Base-by-base conservation (phyloP, 2,329 filamentous ascomycete species). In the Fusarium nematophilum region DNA sequence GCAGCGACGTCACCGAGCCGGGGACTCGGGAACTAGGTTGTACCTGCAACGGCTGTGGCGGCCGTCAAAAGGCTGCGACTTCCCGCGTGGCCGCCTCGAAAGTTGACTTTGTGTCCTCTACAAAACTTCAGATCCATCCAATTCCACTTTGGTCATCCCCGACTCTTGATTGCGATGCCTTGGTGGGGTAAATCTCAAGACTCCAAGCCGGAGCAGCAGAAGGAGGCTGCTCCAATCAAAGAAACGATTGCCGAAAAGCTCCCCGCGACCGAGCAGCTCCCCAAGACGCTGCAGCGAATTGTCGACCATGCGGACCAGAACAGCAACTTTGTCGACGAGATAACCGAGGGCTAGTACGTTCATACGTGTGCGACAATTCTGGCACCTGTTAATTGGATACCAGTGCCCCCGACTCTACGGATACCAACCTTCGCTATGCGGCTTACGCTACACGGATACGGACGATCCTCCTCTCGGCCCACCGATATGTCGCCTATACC, bases 401-500 rank as follows among this genome's bases (percentile, higher is more conserved):
- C 72, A 77, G 75, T 48, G 74, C 66, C 11, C 83, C 88, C 52
- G 90, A 96, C 68, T 91, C 92, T 5, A 97, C 92, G 56, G 92
- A 97, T 49, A 90, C 88, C 66, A 89, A 87, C 66, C 80, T 96
- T 70, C 90, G 95, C 70, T 99, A 98, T 78, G 94, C 93, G 53
- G 95, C 91, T 66, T 99, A 99, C 78, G 92, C 92, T 40, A 87
- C 89, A 57, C 89, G 95, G 42, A 79, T 95, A 60, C 88, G 92
- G 59, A 97, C 93, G 7, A 91, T 98, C 65, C 87, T 99, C 70
- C 81, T 93, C 66, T 92, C 91, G 13, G 93, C 93, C 4, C 95
- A 98, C 71, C 89, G 95, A 70, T 99, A 99, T 72, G 93, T 99
- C 42, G 95, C 95, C 52, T 99, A 99, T 75, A 98, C 95, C 0